A percentile compares a stretch with the other conserved stretches of the same genome.
phyloP scores from a whole-genome alignment of 169 alveolate genomes.

The Eimeria necatrix region DNA sequence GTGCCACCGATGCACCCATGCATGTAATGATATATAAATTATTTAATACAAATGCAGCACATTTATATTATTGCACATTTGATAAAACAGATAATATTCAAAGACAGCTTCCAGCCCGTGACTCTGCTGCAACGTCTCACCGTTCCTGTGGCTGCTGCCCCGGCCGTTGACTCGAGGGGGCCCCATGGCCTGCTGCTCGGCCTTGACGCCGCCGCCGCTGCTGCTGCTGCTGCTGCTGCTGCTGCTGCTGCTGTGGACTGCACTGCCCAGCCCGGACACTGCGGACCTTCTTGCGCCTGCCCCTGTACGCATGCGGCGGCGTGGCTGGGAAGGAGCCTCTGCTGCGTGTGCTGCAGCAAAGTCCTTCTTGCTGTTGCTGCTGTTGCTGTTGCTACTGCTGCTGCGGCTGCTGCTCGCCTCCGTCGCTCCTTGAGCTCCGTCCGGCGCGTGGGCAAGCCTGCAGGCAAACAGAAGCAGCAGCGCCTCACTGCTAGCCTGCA shows the following conservation, averaged over 20 bases:
- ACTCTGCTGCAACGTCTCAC: not conserved
- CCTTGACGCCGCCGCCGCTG: not conserved
- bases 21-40: no score
- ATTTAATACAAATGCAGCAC: no score
- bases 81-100: no score
- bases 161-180: not conserved
- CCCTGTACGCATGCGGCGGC: not conserved
- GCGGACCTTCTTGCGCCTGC: not conserved
- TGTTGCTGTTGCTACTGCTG: not conserved
- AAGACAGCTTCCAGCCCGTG: no score
- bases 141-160: constrained; percentile 6
- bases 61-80: no score
- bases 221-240: constrained; percentile 31
- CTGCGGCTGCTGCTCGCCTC: not conserved
- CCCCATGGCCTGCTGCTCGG: not conserved
- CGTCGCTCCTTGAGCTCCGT: not conserved
- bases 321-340: constrained; percentile 3
- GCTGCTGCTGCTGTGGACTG: not conserved
- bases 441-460: constrained; percentile 20
- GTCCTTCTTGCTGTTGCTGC: not conserved
- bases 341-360: not conserved
- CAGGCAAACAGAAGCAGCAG: not conserved
- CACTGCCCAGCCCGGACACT: not conserved
- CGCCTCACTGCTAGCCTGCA: not conserved
- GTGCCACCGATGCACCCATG: no score